Conservation (phyloP, 805 yeast genomes). For the Yarrowia sp. region DNA sequence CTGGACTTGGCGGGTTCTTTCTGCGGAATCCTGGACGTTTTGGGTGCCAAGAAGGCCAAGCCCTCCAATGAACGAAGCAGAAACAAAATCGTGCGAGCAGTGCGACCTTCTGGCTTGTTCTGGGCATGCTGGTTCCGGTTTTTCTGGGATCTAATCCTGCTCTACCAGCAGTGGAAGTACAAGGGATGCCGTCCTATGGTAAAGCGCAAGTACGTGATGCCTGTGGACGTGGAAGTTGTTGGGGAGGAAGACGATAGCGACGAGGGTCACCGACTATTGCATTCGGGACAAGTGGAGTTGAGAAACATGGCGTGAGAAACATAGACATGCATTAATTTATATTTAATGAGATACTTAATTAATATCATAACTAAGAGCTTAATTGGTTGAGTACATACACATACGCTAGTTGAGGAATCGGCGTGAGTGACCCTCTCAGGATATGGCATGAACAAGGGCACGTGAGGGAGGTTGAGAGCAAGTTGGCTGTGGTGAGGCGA, state of each 20-base stretch:
- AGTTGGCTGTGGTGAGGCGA: too few relatives aligned
- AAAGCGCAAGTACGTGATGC: conserved; percentile 3
- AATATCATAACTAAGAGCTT: too few relatives aligned
- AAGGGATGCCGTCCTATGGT: conserved; percentile 14
- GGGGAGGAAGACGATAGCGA: conserved; percentile 8
- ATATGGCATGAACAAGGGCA: too few relatives aligned
- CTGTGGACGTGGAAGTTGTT: conserved; percentile 2
- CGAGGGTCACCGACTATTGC: conserved; percentile 6
- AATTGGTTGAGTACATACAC: too few relatives aligned
- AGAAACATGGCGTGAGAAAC: neutral
- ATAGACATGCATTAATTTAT: neutral
- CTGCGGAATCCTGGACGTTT: neutral
- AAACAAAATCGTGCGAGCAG: neutral
- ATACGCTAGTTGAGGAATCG: too few relatives aligned
- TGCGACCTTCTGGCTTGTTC: conserved; percentile 10
- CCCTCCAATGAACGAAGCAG: neutral
- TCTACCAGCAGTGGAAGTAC: conserved; percentile 14
- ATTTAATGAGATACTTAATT: too few relatives aligned
- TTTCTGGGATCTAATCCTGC: conserved; percentile 3
- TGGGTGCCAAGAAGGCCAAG: conserved; percentile 6
- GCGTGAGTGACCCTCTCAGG: too few relatives aligned
- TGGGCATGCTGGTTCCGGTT: conserved; percentile 4
- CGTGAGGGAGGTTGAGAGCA: too few relatives aligned
- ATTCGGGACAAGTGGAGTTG: neutral
- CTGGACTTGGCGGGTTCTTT: conserved; percentile 1